Evolutionary conservation across 805 yeast genomes (phyloP).

Genomic region (Saturnispora sekii): DNA sequence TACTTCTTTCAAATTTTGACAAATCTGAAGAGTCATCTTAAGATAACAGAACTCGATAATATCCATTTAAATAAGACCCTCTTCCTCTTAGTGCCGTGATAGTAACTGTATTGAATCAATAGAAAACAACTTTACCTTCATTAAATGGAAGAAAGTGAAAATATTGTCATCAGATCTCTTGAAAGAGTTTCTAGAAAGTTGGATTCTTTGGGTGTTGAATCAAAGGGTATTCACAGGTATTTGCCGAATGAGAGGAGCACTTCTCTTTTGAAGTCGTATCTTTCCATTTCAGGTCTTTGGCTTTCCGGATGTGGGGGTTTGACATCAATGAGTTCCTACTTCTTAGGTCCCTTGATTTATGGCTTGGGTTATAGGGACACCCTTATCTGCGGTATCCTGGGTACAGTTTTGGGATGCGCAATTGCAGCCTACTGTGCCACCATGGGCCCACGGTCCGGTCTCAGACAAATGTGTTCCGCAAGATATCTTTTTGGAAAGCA

Average conservation of each 20-base stretch:
- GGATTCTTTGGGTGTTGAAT: slow-evolving; percentile 57
- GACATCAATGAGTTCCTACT: slow-evolving; percentile 81
- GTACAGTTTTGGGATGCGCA: slow-evolving; percentile 58
- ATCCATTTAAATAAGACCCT: no score
- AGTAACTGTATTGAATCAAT: no score
- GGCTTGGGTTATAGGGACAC: slow-evolving; percentile 61
- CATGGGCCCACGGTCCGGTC: slow-evolving; percentile 87
- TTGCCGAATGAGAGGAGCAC: slow-evolving; percentile 43
- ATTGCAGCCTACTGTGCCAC: slow-evolving; percentile 76
- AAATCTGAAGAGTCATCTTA: no score
- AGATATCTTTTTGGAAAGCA: slow-evolving; percentile 79
- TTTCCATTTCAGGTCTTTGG: slow-evolving; percentile 67
- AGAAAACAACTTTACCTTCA: no score
- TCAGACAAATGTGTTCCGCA: slow-evolving; percentile 80
- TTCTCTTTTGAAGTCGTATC: slow-evolving; percentile 11
- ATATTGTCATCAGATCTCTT: not conserved
- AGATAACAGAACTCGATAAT: no score
- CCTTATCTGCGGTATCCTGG: slow-evolving; percentile 51
- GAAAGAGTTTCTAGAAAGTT: slow-evolving; percentile 25
- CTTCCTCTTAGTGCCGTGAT: no score
- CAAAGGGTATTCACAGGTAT: slow-evolving; percentile 71
- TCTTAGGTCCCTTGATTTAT: slow-evolving; percentile 64
- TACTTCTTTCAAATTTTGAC: no score
- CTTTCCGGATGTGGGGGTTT: slow-evolving; percentile 77
- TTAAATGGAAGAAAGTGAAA: not conserved